Base-by-base conservation (phyloP, 192 early-diverging fungal genomes). In the Mortierella claussenii region DNA sequence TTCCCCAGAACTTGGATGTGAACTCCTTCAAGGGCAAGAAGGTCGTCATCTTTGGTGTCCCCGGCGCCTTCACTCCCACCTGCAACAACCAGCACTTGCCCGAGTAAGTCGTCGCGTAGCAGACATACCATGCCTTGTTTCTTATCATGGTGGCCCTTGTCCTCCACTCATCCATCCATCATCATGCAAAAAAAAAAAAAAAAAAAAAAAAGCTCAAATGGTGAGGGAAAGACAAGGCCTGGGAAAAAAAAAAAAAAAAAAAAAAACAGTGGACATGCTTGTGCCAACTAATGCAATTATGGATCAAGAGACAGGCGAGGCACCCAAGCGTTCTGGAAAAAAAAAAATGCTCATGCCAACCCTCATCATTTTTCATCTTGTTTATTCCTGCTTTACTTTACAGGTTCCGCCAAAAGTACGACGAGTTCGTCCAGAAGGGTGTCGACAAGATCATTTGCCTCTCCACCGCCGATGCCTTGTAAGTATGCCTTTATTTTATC, bases 21-120 rank as follows among this genome's bases (percentile, higher is more conserved):
- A 82, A 81, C 32, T 70, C 85, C 3, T 80, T 89, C 56, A 86
- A 86, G 76, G 82, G 82, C 55, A 89, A 87, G 75, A 87, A 84
- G 63, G 86, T 83, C 30, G 82, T 91, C 55, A 79, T 91, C 71
- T 89, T 91, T 80, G 81, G 85, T 50, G 87, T 90, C 6, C 89
- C 89, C 43, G 88, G 87, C 32, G 84, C 86, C 12, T 90, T 90
- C 65, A 89, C 88, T n/a, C 89, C 89, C 21, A 82, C 80, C 30
- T 90, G 89, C 66, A 79, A 82, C 37, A 70, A 80, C 45, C 43
- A 76, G 20, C 89, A 90, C 37, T 49, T 89, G 26, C 89, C 89
- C 9, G 83, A 71, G 50, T 88, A 83, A 59, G 70, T 31, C 9
- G n/a, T n/a, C n/a, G n/a, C n/a, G n/a, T n/a, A n/a, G n/a, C n/a